Base-by-base conservation (phyloP, 129 eudicot species). In the Arctium minus region DNA sequence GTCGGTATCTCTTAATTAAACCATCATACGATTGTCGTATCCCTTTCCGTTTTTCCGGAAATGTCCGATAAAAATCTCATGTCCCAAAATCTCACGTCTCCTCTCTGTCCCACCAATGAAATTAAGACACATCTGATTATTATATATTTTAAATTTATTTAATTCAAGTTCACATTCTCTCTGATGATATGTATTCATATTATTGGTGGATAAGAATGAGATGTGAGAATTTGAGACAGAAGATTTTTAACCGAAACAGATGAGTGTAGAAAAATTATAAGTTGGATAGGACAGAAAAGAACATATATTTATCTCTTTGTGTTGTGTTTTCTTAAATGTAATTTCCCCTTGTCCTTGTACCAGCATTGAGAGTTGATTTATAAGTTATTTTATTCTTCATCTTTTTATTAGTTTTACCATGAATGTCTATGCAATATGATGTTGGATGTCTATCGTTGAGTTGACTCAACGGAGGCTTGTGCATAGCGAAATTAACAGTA, bases 1-100 rank as follows among this genome's bases (percentile, higher is more conserved):
- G 78, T 92, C 78, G 98, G 96, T 67, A 91, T 91, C 85, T 90
- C 94, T 81, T 92, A 83, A 88, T 35, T 10, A 18, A 67, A 67
- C 68, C 68, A 60, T 60, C 68, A 0, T 60, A 60, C 1, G 65
- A 15, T 17, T 17, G 29, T 60, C n/a, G 29, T 15, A 53, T 50
- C 64, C 18, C 64, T 50, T 50, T 50, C 3, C 3, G 17, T 37
- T 4, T 35, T 38, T 50, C 6, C 0, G 18, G 18, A 50, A 50
- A 3, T 12, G 1, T 13, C 5, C 1, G 64, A 17, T 53, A 3
- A 3, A 13, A 53, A 53, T 15, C 15, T 13, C 17, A 48, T 2
- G n/a, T 44, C 50, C 13, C 12, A 3, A 13, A 53, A 53, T 15
- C 15, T 13, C 17, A 48, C 2, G n/a, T 44, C 50, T 9, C 50